Evolutionary conservation across 2,329 filamentous ascomycete species (phyloP), one percentile per base, ranked within the genome.

Genomic region (Ophiobolus disseminans): DNA sequence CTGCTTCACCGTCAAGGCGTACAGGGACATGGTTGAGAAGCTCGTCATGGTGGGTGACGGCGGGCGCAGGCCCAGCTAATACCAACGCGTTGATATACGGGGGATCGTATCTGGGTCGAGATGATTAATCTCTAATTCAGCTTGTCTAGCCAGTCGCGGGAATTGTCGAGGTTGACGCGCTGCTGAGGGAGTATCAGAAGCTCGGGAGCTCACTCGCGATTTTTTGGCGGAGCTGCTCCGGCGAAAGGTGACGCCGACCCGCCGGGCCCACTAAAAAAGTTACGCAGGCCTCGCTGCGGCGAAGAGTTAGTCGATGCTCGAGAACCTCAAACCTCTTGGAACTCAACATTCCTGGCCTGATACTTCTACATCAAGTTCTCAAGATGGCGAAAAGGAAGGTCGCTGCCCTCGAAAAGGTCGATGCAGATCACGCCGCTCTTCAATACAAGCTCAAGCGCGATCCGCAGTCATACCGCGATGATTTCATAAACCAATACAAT

Each of bases 21-120:
- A 99, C 79, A 99, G 87, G 75, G 97, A 97, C 91, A 97, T 96
- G 74, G 93, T 93, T 60, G 92, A 97, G 54, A 93, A 97, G 73
- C 92, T 96, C 80, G 94, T 93, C 94, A 97, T 97, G 73, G 50
- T 80, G 77, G 73, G 70, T 65, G 53, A 51, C 50, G 59, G 66
- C 50, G 70, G 67, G 66, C 69, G 50, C 61, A 44, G 55, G 63
- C 66, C 67, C 63, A 58, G 65, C 40, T 45, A 40, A 50, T 57
- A 43, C 37, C 31, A 48, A 48, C 58, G 60, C 53, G 58, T 55
- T 44, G 47, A 45, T 34, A 34, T 36, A 19, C 23, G n/a, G 34
- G 16, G 10, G 21, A 36, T 45, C 50, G 47, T 36, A 37, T 32
- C 38, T 3, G 11, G 26, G 17, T 21, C 39, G 26, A 9, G 21